A percentile compares a stretch with the other conserved stretches of the same genome.
phyloP scores from a whole-genome alignment of 192 early-diverging fungal species.

The Gigaspora rosea region DNA sequence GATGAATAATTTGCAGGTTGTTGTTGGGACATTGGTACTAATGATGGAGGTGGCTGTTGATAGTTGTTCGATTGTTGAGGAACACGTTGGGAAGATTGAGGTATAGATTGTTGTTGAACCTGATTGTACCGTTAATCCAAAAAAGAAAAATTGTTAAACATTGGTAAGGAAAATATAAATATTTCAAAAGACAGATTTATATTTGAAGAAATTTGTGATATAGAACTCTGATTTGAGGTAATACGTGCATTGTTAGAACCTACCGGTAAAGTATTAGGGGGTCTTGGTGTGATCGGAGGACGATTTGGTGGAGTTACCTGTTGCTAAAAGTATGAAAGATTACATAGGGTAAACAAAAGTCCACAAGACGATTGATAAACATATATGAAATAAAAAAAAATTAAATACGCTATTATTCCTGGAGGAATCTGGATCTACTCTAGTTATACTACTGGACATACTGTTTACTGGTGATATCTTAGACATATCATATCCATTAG shows the following conservation, averaged over 20 bases:
- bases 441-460: not conserved
- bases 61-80: slow-evolving; percentile 9
- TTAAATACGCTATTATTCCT: not conserved
- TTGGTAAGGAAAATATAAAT: not conserved
- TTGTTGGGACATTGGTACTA: not conserved
- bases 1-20: slow-evolving; percentile 22
- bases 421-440: not conserved
- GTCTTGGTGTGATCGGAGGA: slow-evolving; percentile 38
- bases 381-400: too few relatives aligned
- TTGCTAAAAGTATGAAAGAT: slow-evolving; percentile 17
- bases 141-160: not conserved
- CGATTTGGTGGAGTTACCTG: slow-evolving; percentile 35
- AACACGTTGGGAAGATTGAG: slow-evolving; percentile 9
- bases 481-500: slow-evolving; percentile 42
- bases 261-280: slow-evolving; percentile 41
- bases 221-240: not conserved
- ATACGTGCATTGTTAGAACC: slow-evolving; percentile 36
- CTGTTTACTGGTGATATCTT: slow-evolving; percentile 12
- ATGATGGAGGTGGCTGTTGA: slow-evolving; percentile 9
- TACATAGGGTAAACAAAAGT: not conserved
- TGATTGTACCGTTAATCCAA: not conserved
- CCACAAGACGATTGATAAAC: too few relatives aligned
- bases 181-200: not conserved
- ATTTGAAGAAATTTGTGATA: not conserved
- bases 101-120: not conserved